Base-by-base conservation (phyloP, 345 rosid species). In the Ceriops decandra region DNA sequence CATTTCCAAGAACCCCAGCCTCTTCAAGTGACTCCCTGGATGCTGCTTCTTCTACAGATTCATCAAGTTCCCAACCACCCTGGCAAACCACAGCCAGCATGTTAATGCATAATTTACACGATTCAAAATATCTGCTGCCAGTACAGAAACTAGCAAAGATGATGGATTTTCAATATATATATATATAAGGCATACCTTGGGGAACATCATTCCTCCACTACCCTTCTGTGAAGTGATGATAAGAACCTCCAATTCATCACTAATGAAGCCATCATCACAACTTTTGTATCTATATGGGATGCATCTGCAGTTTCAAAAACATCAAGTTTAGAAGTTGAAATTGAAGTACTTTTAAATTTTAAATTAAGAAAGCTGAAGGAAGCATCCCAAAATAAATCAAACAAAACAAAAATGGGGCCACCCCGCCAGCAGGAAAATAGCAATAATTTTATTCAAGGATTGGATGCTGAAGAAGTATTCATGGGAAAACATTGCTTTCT, bases 41-140 rank as follows among this genome's bases (percentile, higher is more conserved):
- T 38, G 96, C 96, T 8, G 98, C 95, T 81, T 90, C 87, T 69
- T 86, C 85, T 5, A 79, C 64, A 51, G 96, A 80, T 87, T 92
- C 98, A 79, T 92, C 96, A 47, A 92, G 81, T 72, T 92, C 98
- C 98, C 98, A 92, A 47, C 98, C 98, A 70, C 98, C 96, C 98
- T 91, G 65, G 51, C 60, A 47, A 8, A 27, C 20, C 33, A 46
- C 27, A 22, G 21, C 11, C 26, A 22, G 20, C 9, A 6, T 31
- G 60, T 70, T 35, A 73, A 52, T 72, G 20, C 67, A 59, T 22
- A 32, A 60, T 19, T 5, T 1, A n/a, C 67, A 59, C 17, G 27
- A 60, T 19, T 5, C 2, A n/a, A 52, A 22, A 47, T 27, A 5
- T 3, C 49, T 42, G 49, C 49, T 42, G 49, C 49, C 13, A 11